Evolutionary conservation across 176 grass and related monocot species (phyloP).

Genomic region (Hyparrhenia diplandra): DNA sequence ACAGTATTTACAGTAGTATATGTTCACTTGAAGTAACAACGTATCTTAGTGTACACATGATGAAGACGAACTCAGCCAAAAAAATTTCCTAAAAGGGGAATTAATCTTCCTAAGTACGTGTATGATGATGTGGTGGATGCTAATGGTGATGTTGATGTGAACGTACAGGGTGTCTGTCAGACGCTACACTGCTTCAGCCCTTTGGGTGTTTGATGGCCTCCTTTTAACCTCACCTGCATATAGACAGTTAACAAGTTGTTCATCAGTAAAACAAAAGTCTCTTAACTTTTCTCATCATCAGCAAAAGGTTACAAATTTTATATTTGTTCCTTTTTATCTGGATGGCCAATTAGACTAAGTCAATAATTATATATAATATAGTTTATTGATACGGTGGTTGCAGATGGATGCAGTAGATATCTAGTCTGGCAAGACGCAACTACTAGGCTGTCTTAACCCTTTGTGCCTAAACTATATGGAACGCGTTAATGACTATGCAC

Average conservation of each 20-base stretch:
- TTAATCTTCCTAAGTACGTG: background rate
- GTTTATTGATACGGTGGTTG: background rate
- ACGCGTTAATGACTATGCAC: slow-evolving; percentile 12
- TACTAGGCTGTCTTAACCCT: slow-evolving; percentile 5
- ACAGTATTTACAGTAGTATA: slow-evolving; percentile 31
- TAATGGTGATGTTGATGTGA: background rate
- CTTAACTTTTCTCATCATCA: background rate
- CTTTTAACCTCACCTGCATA: slow-evolving; percentile 66
- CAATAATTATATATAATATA: too few relatives aligned
- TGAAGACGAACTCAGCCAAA: background rate
- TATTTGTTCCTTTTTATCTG: background rate
- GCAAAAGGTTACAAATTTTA: background rate
- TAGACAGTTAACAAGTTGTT: background rate
- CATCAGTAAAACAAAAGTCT: background rate
- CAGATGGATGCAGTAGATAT: background rate
- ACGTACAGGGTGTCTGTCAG: slow-evolving; percentile 13
- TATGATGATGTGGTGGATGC: background rate
- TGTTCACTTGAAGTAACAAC: slow-evolving; percentile 14
- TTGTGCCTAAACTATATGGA: background rate
- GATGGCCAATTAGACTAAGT: background rate
- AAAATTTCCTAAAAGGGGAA: background rate
- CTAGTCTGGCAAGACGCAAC: background rate
- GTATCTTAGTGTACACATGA: background rate
- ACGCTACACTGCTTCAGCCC: slow-evolving; percentile 51
- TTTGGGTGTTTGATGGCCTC: slow-evolving; percentile 49